Evolutionary conservation across 1,284 basidiomycete genomes (phyloP).

Genomic region (Tremellales sp.): DNA sequence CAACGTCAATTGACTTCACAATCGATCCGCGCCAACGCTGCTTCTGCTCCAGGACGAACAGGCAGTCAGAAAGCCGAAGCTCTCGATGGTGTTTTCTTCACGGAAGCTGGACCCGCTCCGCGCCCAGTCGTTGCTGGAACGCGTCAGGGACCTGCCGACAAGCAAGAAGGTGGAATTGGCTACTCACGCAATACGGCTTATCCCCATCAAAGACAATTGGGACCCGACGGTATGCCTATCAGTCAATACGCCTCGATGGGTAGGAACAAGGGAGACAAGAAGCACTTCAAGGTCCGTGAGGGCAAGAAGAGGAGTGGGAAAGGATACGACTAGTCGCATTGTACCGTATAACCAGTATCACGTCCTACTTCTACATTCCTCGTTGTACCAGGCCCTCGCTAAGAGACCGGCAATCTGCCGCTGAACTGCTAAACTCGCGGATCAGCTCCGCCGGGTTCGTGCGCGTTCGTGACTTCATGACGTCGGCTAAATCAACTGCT

Average conservation of each 20-base stretch:
- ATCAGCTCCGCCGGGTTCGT: too few species aligned
- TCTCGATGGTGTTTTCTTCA: slow-evolving; percentile 83
- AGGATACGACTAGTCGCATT: slow-evolving; percentile 65
- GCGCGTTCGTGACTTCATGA: too few species aligned
- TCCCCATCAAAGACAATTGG: slow-evolving; percentile 74
- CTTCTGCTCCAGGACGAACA: slow-evolving; percentile 38
- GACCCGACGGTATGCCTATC: slow-evolving; percentile 67
- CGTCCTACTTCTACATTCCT: too few species aligned
- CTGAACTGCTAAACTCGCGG: too few species aligned
- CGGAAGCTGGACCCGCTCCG: slow-evolving; percentile 55
- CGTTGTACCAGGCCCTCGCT: too few species aligned
- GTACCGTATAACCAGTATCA: too few species aligned
- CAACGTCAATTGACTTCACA: slow-evolving; percentile 34
- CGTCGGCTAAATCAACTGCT: too few species aligned
- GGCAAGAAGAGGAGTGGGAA: slow-evolving; percentile 84
- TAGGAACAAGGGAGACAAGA: slow-evolving; percentile 61
- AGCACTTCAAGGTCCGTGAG: slow-evolving; percentile 81
- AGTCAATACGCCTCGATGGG: slow-evolving; percentile 13
- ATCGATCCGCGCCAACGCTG: slow-evolving; percentile 36
- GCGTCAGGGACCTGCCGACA: slow-evolving; percentile 29
- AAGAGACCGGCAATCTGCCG: too few species aligned
- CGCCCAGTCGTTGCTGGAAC: slow-evolving; percentile 65
- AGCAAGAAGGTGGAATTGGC: slow-evolving; percentile 54
- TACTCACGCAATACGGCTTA: slow-evolving; percentile 64
- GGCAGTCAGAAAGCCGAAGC: slow-evolving; percentile 56